Conservation (phyloP, 345 rosid species). For the Erucastrum elatum region DNA sequence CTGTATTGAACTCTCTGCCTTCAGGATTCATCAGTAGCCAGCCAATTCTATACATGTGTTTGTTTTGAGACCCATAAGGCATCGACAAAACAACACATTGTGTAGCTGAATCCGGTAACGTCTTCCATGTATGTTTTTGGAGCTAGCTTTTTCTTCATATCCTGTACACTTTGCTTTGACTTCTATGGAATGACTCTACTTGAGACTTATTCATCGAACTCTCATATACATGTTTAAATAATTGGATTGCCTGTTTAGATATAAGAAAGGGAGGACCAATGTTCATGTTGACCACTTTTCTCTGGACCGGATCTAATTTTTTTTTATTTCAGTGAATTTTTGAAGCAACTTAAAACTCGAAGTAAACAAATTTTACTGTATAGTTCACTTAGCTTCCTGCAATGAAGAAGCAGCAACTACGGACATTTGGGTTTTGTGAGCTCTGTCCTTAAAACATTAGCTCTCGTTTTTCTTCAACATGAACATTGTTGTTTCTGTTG, state of each 20-base stretch:
- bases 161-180: neutral
- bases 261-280: neutral
- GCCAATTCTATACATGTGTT: neutral
- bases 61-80: neutral
- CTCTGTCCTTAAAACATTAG: conserved; percentile 4
- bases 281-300: too few relatives aligned
- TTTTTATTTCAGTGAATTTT: neutral
- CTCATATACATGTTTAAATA: neutral
- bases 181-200: neutral
- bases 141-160: neutral
- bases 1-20: neutral
- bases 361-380: neutral
- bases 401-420: neutral
- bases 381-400: neutral
- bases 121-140: neutral
- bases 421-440: neutral
- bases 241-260: too few relatives aligned
- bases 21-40: neutral
- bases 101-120: neutral
- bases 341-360: neutral
- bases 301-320: neutral
- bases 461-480: neutral
- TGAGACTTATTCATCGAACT: neutral
- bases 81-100: neutral
- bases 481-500: neutral